Evolutionary conservation across 2,329 filamentous ascomycete genomes (phyloP).

Genomic region (Phialocephala sp.): DNA sequence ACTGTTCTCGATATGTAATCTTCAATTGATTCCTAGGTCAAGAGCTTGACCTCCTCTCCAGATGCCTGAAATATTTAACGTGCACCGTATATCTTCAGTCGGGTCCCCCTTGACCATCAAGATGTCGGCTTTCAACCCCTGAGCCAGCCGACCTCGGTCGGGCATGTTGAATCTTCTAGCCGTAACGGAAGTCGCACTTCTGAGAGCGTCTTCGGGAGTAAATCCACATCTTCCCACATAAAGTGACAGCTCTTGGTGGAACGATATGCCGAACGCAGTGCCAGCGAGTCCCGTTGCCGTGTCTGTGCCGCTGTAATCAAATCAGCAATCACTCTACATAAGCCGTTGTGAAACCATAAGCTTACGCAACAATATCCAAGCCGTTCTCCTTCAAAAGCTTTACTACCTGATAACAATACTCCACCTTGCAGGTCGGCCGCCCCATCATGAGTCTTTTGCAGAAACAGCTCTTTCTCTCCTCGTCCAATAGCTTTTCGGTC

Average conservation of each 20-base stretch:
- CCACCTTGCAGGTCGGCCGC: conserved; percentile 7
- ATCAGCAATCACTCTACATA: not conserved
- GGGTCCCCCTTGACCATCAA: conserved; percentile 41
- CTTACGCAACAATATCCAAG: conserved; percentile 19
- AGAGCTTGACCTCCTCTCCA: conserved; percentile 36
- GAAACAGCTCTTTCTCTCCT: conserved; percentile 16
- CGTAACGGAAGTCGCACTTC: conserved; percentile 35
- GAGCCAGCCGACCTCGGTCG: conserved; percentile 38
- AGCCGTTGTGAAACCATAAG: not conserved
- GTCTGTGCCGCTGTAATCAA: conserved; percentile 15
- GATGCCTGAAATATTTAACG: conserved; percentile 36
- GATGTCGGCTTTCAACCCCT: conserved; percentile 40
- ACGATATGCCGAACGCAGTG: conserved; percentile 22
- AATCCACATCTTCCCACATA: conserved; percentile 37
- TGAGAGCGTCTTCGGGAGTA: conserved; percentile 37
- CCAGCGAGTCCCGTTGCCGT: conserved; percentile 11
- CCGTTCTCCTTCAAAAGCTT: conserved; percentile 12
- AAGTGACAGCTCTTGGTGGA: conserved; percentile 41
- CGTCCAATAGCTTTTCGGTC: conserved; percentile 6
- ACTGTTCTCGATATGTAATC: not conserved
- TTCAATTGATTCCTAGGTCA: not conserved
- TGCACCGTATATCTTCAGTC: conserved; percentile 39
- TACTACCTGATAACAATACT: conserved; percentile 16
- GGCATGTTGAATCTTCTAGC: conserved; percentile 31
- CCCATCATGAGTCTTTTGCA: conserved; percentile 15